Evolutionary conservation across 2,329 filamentous ascomycete species (phyloP).

Genomic region (Lasiodiplodia hormozganensis): DNA sequence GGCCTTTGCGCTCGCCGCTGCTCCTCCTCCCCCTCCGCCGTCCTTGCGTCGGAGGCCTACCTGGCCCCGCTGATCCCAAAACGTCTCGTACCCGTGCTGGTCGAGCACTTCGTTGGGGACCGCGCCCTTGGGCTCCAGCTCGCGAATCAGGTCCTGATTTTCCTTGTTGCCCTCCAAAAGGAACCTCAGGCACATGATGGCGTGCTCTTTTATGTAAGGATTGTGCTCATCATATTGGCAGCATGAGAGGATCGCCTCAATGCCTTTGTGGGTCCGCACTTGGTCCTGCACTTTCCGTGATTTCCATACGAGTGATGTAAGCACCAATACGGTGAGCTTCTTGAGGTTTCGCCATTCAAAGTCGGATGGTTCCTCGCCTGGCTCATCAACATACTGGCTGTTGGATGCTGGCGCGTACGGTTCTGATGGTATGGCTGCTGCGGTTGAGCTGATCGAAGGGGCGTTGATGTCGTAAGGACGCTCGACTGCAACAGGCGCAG

Average conservation of each 20-base stretch:
- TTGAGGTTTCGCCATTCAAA: slow-evolving; percentile 86
- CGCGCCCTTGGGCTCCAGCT: slow-evolving; percentile 55
- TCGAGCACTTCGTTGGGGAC: slow-evolving; percentile 57
- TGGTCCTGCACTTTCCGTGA: slow-evolving; percentile 85
- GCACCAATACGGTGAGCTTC: slow-evolving; percentile 87
- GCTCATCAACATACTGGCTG: slow-evolving; percentile 56
- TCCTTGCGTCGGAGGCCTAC: slow-evolving; percentile 56
- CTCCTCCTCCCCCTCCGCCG: slow-evolving; percentile 1
- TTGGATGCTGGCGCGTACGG: slow-evolving; percentile 49
- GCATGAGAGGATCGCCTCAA: slow-evolving; percentile 86
- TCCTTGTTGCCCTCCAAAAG: slow-evolving; percentile 76
- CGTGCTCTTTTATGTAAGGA: slow-evolving; percentile 87
- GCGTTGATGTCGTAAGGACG: slow-evolving; percentile 66
- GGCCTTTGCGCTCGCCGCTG: slow-evolving; percentile 30
- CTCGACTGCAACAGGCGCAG: slow-evolving; percentile 61
- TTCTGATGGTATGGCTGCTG: slow-evolving; percentile 47
- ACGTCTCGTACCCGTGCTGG: slow-evolving; percentile 58
- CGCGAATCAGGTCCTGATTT: slow-evolving; percentile 74
- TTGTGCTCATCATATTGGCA: slow-evolving; percentile 93
- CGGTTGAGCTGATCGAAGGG: slow-evolving; percentile 41
- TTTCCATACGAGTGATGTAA: slow-evolving; percentile 88
- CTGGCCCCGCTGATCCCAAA: slow-evolving; percentile 57
- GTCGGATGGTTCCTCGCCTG: slow-evolving; percentile 66
- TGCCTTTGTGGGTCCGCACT: slow-evolving; percentile 82
- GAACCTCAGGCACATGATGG: slow-evolving; percentile 59